Conservation (phyloP, 1,284 basidiomycete genomes). For the Ganoderma boninense region DNA sequence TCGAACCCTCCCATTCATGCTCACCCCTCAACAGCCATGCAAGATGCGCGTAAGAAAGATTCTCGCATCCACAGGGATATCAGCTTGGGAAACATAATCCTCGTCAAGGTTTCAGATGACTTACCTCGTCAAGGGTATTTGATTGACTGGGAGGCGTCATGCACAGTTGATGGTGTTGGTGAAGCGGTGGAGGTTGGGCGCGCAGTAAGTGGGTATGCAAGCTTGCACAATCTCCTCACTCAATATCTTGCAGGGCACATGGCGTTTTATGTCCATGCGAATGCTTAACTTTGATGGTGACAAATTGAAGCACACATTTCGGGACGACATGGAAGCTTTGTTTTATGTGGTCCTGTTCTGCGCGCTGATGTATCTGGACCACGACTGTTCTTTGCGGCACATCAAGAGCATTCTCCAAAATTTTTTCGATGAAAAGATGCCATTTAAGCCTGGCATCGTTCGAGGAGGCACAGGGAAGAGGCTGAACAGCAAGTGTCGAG, state of each 20-base stretch:
- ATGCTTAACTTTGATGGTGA: background rate
- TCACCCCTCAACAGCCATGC: constrained; percentile 14
- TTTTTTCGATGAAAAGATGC: background rate
- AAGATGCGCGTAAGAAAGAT: constrained; percentile 9
- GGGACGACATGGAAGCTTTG: constrained; percentile 19
- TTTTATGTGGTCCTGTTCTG: constrained; percentile 17
- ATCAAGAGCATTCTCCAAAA: background rate
- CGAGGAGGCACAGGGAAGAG: constrained; percentile 1
- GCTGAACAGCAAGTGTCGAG: background rate
- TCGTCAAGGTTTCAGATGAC: constrained; percentile 13
- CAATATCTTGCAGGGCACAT: constrained; percentile 9
- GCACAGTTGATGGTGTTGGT: constrained; percentile 9
- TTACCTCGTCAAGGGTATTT: constrained; percentile 18
- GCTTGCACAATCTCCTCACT: background rate
- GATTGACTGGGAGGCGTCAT: constrained; percentile 26
- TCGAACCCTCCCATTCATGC: background rate
- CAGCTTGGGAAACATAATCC: constrained; percentile 24
- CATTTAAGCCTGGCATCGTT: background rate
- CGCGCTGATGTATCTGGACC: background rate
- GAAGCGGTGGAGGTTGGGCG: background rate
- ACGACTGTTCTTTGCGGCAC: background rate
- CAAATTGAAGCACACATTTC: background rate
- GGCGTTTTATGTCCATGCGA: constrained; percentile 10
- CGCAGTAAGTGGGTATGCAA: constrained; percentile 2
- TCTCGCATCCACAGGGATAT: constrained; percentile 23